Base-by-base conservation (phyloP, 2,329 filamentous ascomycete species). In the Ascochyta lentis region DNA sequence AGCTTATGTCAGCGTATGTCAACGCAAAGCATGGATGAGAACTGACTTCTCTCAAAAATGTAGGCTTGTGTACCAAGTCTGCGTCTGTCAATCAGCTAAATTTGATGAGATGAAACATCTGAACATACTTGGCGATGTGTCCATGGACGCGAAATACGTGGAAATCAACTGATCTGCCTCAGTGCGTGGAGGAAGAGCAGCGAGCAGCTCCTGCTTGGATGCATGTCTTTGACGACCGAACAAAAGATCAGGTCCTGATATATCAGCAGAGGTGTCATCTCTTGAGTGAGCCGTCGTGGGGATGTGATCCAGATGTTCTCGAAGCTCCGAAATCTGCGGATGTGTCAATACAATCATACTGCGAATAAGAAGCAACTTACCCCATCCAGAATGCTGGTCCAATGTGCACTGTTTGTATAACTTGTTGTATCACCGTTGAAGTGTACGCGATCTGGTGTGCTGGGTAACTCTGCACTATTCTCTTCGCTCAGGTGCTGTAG, bases 351-450 rank as follows among this genome's bases (percentile, higher is more conserved):
- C n/a, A 40, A 19, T 33, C 15, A 10, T 37, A 12, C 9, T 15
- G 26, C 19, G 34, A 9, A 22, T 7, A 12, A 31, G 29, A 22
- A 23, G 22, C 15, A 3, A 53, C 66, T 52, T 41, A 75, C 69
- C n/a, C 73, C 70, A 44, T 75, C 71, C 23, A 76, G 47, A 24
- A 76, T 73, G 24, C 69, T 74, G n/a, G 67, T 68, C 73, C 73
- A 76, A 46, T 76, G 73, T 2, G 67, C 63, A 46, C 71, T 68
- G 33, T 67, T 71, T 5, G 65, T 66, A 34, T 74, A 75, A 15
- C 64, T 68, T 4, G 68, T 73, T 16, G 67, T 66, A 33, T 74
- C 69, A 23, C 50, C 61, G 12, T 58, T 63, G 8, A 71, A 44
- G 24, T 68, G 72, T 23, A 75, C 65, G n/a, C 64, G 66, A 49